Evolutionary conservation across 2,329 filamentous ascomycete species (phyloP), one percentile per base, ranked within the genome.

Genomic region (Alternaria atra): DNA sequence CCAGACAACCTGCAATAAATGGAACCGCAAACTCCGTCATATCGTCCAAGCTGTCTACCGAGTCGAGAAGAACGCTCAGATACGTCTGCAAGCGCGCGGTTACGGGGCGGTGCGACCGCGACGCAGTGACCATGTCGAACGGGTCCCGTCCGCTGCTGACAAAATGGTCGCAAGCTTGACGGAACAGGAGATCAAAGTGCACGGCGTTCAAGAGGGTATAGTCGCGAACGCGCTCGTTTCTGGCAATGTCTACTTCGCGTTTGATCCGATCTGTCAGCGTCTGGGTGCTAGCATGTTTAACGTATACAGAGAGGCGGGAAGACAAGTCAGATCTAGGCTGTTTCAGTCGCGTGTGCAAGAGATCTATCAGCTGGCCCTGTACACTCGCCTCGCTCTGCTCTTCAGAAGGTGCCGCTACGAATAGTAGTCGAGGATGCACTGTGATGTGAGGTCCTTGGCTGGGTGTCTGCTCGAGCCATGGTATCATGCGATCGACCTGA

Each of bases 241-340:
- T 51, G 17, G 32, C 32, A 35, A 51, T 39, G 6, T 51, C 47
- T 23, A 39, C 30, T 27, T 51, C 47, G 17, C 47, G 30, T 51
- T 51, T 51, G 32, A 51, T 51, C 6, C 32, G 20, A 25, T 51
- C 47, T 51, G 47, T 39, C 20, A 51, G 20, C 25, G 47, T 51
- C 47, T 51, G 32, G 32, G 23, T 51, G 32, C 32, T 51, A 27
- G 30, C 10, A 9, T 51, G 17, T 27, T 51, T 23, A 15, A 51
- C 34, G 34, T 51, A 51, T 20, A 51, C 30, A 15, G 47, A 37
- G 34, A 51, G n/a, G 34, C 34, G 34, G 6, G 47, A 51, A 27
- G 34, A 51, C 17, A 51, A 35, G 30, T 51, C 30, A 25, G 47
- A 35, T 51, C 47, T 51, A 23, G 47, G 30, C 30, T 51, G 30